phyloP scores from a whole-genome alignment of 805 yeast genomes.

The Starmerella tilneyi region DNA sequence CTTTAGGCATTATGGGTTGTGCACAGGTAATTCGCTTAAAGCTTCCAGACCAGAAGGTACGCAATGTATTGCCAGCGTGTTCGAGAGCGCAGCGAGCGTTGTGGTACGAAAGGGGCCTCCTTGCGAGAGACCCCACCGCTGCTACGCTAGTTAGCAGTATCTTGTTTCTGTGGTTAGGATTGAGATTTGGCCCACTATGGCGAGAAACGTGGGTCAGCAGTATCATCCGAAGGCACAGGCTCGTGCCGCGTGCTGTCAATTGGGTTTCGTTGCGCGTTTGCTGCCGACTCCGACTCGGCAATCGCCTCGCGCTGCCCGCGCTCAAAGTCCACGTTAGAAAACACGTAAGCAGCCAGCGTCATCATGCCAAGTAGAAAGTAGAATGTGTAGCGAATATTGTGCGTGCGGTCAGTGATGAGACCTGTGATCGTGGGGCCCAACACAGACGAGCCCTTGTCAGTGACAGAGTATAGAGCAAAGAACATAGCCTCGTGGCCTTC shows the following conservation, averaged over 20 bases:
- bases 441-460: slow-evolving; percentile 71
- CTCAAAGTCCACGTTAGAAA: slow-evolving; percentile 44
- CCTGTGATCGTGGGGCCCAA: slow-evolving; percentile 69
- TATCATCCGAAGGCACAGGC: too few species aligned
- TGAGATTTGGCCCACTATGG: too few species aligned
- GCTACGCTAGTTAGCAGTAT: too few species aligned
- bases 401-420: slow-evolving; percentile 58
- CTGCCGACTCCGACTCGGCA: not conserved
- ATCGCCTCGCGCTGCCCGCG: slow-evolving; percentile 52
- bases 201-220: too few species aligned
- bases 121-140: too few species aligned
- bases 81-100: too few species aligned
- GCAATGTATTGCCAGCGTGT: too few species aligned
- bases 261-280: not conserved
- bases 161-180: too few species aligned
- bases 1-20: not conserved
- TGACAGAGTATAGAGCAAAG: slow-evolving; percentile 63
- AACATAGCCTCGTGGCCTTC: slow-evolving; percentile 64
- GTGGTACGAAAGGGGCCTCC: too few species aligned
- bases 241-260: too few species aligned
- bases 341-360: slow-evolving; percentile 48
- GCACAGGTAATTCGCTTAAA: too few species aligned
- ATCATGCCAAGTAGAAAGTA: slow-evolving; percentile 49
- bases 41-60: too few species aligned
- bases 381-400: slow-evolving; percentile 63